Evolutionary conservation across 139 green algal species (phyloP).

Genomic region (Chlorella ohadii): DNA sequence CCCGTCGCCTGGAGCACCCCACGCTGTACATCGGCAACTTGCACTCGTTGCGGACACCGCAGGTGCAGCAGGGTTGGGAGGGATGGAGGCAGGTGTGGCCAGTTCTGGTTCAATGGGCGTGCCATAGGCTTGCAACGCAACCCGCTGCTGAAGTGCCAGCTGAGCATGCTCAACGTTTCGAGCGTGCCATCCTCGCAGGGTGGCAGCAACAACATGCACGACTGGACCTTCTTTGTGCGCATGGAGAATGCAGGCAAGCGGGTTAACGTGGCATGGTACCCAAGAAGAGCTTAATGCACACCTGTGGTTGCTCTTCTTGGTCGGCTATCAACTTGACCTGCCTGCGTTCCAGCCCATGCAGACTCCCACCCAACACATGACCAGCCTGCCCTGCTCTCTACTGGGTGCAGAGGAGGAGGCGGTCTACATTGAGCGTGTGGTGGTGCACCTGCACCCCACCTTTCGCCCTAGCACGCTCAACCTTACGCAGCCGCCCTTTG

Average conservation of each 20-base stretch:
- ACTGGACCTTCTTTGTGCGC: constrained; percentile 8
- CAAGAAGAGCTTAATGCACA: no score
- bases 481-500: neutral
- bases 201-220: neutral
- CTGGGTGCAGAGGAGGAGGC: constrained; percentile 1
- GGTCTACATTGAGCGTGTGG: constrained; percentile 21
- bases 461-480: neutral
- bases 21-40: neutral
- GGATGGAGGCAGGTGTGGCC: no score
- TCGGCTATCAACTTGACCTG: no score
- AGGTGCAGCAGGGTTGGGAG: neutral
- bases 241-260: neutral
- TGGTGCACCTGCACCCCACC: constrained; percentile 24
- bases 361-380: neutral
- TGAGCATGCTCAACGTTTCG: neutral
- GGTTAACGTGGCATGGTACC: no score
- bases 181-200: neutral
- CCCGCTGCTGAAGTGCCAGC: neutral
- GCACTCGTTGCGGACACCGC: neutral
- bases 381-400: neutral
- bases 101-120: no score
- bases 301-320: no score
- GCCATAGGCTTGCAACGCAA: neutral
- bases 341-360: neutral
- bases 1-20: neutral